Evolutionary conservation across 495 filamentous ascomycete genomes (phyloP).

Genomic region (Xylaria cubensis): DNA sequence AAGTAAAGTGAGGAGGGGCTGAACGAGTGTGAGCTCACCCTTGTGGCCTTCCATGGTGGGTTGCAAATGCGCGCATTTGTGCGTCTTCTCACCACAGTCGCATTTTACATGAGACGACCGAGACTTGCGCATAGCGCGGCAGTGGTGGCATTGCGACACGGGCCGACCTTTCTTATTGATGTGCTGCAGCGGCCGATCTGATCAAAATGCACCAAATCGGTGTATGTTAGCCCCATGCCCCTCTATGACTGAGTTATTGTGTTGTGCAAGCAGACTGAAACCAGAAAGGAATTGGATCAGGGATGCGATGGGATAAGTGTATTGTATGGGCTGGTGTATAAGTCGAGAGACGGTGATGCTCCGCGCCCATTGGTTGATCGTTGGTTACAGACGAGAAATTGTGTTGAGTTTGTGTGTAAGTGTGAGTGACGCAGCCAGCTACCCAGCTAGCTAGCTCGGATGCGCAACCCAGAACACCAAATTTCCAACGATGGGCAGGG

Average conservation of each 20-base stretch:
- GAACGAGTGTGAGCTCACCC: constrained; percentile 52
- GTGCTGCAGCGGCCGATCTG: constrained; percentile 91
- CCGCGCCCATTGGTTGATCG: constrained; percentile 3
- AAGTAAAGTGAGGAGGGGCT: constrained; percentile 22
- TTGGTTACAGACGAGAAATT: neutral
- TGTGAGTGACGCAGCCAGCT: constrained; percentile 3
- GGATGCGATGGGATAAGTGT: neutral
- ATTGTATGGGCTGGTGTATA: neutral
- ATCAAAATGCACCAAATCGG: neutral
- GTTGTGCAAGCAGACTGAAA: neutral
- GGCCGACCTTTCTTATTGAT: constrained; percentile 99
- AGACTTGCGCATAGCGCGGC: constrained; percentile 95
- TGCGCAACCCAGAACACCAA: constrained; percentile 13
- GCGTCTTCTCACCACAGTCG: constrained; percentile 93
- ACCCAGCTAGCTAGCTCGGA: constrained; percentile 16
- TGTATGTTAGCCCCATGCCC: constrained; percentile 6
- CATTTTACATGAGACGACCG: constrained; percentile 95
- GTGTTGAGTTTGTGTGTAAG: constrained; percentile 2
- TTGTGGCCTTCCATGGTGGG: constrained; percentile 60
- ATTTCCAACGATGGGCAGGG: constrained; percentile 1
- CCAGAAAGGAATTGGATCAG: neutral
- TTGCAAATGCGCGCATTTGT: constrained; percentile 70
- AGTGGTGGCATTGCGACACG: constrained; percentile 98
- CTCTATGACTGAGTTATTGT: neutral
- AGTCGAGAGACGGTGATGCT: constrained; percentile 1